Evolutionary conservation across 495 filamentous ascomycete genomes (phyloP), one percentile per base, ranked within the genome.

Genomic region (Cudoniella acicularis): DNA sequence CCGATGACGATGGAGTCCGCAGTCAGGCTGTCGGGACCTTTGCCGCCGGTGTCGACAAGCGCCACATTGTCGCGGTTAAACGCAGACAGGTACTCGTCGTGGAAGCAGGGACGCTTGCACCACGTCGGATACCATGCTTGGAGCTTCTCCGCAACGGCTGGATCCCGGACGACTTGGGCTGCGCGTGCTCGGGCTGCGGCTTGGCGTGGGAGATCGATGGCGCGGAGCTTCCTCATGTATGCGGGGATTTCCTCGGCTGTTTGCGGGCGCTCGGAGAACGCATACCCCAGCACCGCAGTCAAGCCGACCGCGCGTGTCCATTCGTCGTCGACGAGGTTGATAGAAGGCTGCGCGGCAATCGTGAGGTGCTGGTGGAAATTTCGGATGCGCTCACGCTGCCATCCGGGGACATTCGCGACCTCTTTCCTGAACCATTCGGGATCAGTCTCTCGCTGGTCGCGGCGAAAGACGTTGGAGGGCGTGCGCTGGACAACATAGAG

Each of bases 401-500:
- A 86, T 22, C 72, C 79, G 18, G 68, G 66, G 49, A 66, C 64
- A 42, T 16, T 41, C 10, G 70, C 67, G n/a, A n/a, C n/a, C n/a
- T n/a, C n/a, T n/a, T n/a, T n/a, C n/a, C n/a, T n/a, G n/a, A n/a
- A n/a, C 54, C 73, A 75, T 30, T 74, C 66, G 0, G 70, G 65
- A 43, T 83, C 78, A 0, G 79, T 86, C 8, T 66, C 55, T 40
- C 70, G 68, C 49, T 87, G 75, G 2, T 71, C 70, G 20, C 81
- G 81, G 27, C 21, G 17, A 52, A 73, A 75, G 2, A 87, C 77
- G 0, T 73, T 55, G 0, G 83, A 73, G 18, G 81, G 79, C 20
- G 81, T 84, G 11, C 80, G 79, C 57, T 84, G 81, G 59, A 83
- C 75, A 23, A 84, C 75, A 56, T 78, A 80, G 3, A 84, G 52